These are phyloP conservation scores for Amanita polypyramis DNA, from an alignment of 768 basidiomycete species.

Conservation along the genomic window DNA sequence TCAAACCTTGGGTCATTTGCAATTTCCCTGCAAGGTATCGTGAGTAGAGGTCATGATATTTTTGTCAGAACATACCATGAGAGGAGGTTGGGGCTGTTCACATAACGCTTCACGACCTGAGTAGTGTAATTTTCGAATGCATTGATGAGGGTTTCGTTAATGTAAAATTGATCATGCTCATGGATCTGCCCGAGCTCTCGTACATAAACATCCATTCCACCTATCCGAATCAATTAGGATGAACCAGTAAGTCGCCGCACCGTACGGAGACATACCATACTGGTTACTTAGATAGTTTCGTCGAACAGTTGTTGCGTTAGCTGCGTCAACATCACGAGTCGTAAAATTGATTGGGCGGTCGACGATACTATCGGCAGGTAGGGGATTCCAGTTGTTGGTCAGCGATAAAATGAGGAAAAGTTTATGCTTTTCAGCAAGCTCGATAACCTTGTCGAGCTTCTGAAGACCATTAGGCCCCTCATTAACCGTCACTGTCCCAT, in stretches of 20 bases:
- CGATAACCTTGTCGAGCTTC: slow-evolving; percentile 47
- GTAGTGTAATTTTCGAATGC: slow-evolving; percentile 50
- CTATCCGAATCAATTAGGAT: slow-evolving; percentile 18
- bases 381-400: slow-evolving; percentile 54
- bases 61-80: slow-evolving; percentile 26
- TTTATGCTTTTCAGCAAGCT: slow-evolving; percentile 42
- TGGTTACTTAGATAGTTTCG: slow-evolving; percentile 51
- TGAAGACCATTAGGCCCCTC: slow-evolving; percentile 51
- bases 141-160: slow-evolving; percentile 33
- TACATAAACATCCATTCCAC: slow-evolving; percentile 61
- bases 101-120: slow-evolving; percentile 45
- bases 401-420: slow-evolving; percentile 44
- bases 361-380: slow-evolving; percentile 18
- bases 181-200: slow-evolving; percentile 31
- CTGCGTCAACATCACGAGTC: slow-evolving; percentile 18
- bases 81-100: slow-evolving; percentile 40
- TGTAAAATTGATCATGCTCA: slow-evolving; percentile 52
- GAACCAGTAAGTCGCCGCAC: slow-evolving; percentile 4
- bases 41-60: not conserved
- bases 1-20: slow-evolving; percentile 55
- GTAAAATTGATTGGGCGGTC: slow-evolving; percentile 12
- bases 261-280: slow-evolving; percentile 32
- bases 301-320: slow-evolving; percentile 23
- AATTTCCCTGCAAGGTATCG: slow-evolving; percentile 36
- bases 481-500: slow-evolving; percentile 47